phyloP scores from a whole-genome alignment of 257 asterid genomes.

The Ehretia macrophylla region DNA sequence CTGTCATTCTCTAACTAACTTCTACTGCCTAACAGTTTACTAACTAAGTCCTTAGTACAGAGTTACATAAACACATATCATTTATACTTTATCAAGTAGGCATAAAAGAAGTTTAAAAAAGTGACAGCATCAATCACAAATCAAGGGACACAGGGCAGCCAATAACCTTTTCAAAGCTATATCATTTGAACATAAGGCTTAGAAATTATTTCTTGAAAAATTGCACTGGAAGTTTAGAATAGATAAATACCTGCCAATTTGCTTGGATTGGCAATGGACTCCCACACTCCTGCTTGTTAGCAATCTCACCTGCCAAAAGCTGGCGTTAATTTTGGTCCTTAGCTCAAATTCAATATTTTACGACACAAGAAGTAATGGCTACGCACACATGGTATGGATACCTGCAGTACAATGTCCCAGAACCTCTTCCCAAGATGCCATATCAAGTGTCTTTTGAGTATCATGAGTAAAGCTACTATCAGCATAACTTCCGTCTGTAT shows the following conservation, averaged over 20 bases:
- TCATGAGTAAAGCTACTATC: slow-evolving; percentile 37
- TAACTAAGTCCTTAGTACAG: too few species aligned
- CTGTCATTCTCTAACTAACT: too few species aligned
- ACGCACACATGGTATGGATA: slow-evolving; percentile 9
- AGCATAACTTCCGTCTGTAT: slow-evolving; percentile 25
- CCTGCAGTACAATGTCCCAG: slow-evolving; percentile 45
- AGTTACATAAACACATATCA: too few species aligned
- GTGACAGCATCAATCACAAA: too few species aligned
- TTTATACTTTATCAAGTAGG: too few species aligned
- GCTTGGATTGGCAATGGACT: slow-evolving; percentile 36
- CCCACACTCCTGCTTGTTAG: slow-evolving; percentile 42
- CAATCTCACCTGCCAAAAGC: slow-evolving; percentile 52
- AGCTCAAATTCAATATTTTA: not conserved
- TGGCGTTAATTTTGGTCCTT: slow-evolving; percentile 9
- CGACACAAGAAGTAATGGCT: not conserved
- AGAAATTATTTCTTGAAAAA: not conserved
- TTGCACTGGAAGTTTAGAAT: too few species aligned
- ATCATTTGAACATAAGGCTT: not conserved
- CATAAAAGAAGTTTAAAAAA: too few species aligned
- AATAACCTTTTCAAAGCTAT: not conserved
- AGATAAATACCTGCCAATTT: slow-evolving; percentile 48
- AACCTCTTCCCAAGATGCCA: slow-evolving; percentile 57
- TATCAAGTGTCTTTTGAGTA: slow-evolving; percentile 35
- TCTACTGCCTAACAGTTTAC: too few species aligned
- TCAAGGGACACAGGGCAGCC: not conserved